A percentile compares a stretch with the other conserved stretches of the same genome.
Evolutionary conservation across 495 filamentous ascomycete species (phyloP).

Genomic region (Talaromyces proteolyticus): DNA sequence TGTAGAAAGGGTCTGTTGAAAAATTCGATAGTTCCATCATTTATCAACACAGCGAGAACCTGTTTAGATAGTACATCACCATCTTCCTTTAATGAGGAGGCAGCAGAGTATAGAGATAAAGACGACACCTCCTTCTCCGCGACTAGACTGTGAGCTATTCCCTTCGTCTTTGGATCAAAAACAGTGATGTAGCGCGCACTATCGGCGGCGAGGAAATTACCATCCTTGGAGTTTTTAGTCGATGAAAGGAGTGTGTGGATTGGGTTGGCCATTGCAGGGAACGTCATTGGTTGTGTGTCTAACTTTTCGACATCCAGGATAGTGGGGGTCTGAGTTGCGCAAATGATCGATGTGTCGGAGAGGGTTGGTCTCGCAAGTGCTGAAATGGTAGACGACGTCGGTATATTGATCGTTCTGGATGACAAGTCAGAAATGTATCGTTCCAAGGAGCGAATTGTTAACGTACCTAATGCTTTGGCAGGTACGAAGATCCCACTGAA

Average conservation of each 20-base stretch:
- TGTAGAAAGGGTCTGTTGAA: slow-evolving; percentile 50
- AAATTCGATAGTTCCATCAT: slow-evolving; percentile 49
- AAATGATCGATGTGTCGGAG: slow-evolving; percentile 42
- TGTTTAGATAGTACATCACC: slow-evolving; percentile 20
- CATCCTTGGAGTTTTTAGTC: slow-evolving; percentile 21
- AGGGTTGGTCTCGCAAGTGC: slow-evolving; percentile 34
- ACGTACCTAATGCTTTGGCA: slow-evolving; percentile 41
- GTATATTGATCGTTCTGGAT: slow-evolving; percentile 41
- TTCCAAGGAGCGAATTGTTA: not conserved
- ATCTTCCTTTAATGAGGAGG: slow-evolving; percentile 3
- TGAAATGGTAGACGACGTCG: slow-evolving; percentile 32
- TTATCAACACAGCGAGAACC: slow-evolving; percentile 44
- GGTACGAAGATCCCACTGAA: slow-evolving; percentile 53
- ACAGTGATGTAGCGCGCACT: slow-evolving; percentile 52
- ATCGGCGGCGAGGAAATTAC: slow-evolving; percentile 41
- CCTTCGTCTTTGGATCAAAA: slow-evolving; percentile 37
- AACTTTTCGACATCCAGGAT: slow-evolving; percentile 41
- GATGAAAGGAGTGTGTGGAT: slow-evolving; percentile 46
- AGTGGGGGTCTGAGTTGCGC: slow-evolving; percentile 50
- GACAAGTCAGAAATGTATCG: slow-evolving; percentile 1
- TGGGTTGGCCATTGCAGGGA: slow-evolving; percentile 47
- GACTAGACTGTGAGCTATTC: slow-evolving; percentile 44
- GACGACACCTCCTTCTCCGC: slow-evolving; percentile 45
- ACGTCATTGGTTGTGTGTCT: slow-evolving; percentile 32
- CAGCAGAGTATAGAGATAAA: slow-evolving; percentile 23